Evolutionary conservation across 441 rosid genomes (phyloP).

Genomic region (Melastoma candidum): DNA sequence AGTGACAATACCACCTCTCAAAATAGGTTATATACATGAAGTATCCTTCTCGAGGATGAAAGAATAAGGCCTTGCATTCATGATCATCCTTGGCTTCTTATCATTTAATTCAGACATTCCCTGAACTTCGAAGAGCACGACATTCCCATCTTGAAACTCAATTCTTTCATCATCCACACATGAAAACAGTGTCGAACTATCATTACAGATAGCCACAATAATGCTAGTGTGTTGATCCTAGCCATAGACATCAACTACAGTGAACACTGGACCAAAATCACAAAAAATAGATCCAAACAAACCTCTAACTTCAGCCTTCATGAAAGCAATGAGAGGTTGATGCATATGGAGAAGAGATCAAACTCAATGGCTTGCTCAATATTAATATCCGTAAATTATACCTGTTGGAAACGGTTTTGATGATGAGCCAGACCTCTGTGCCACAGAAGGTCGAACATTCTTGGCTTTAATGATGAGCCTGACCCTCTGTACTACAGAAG

Average conservation of each 20-base stretch:
- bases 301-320: conserved; percentile 79
- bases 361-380: conserved; percentile 59
- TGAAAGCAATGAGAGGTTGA: conserved; percentile 70
- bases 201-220: conserved; percentile 79
- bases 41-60: conserved; percentile 80
- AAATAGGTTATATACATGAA: conserved; percentile 44
- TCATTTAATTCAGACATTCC: conserved; percentile 87
- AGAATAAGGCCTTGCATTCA: conserved; percentile 70
- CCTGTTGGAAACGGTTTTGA: no score
- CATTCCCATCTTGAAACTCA: conserved; percentile 91
- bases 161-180: conserved; percentile 95
- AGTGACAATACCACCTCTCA: conserved; percentile 84
- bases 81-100: conserved; percentile 82
- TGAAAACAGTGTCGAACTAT: conserved; percentile 59
- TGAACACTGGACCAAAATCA: conserved; percentile 83
- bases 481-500: no score
- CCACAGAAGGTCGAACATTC: no score
- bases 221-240: conserved; percentile 89
- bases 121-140: conserved; percentile 77
- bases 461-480: no score
- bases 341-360: conserved; percentile 61
- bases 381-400: conserved; percentile 48
- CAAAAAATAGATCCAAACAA: conserved; percentile 85
- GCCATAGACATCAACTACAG: conserved; percentile 80
- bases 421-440: no score